A percentile compares a stretch with the other conserved stretches of the same genome.
These are phyloP conservation scores for Blastocrithidia nonstop DNA, from an alignment of 208 protist species.

Conservation along the genomic window DNA sequence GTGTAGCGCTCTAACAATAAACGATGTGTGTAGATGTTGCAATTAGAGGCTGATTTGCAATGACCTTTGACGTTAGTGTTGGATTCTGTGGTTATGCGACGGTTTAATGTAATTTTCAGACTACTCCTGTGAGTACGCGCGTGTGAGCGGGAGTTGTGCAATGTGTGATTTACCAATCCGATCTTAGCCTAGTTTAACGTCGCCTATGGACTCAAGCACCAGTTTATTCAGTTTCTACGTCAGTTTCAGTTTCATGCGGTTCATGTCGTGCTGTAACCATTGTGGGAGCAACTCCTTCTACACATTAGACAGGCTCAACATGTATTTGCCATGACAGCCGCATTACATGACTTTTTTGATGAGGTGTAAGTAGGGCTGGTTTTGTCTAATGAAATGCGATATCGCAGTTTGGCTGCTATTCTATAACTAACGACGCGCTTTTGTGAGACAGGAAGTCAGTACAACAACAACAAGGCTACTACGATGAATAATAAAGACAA, in stretches of 20 bases:
- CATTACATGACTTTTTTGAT: constrained; percentile 63
- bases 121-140: constrained; percentile 68
- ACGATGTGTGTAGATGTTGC: constrained; percentile 54
- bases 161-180: constrained; percentile 34
- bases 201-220: constrained; percentile 70
- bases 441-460: constrained; percentile 45
- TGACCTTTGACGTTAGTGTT: constrained; percentile 77
- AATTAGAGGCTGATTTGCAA: constrained; percentile 68
- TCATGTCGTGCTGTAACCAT: constrained; percentile 77
- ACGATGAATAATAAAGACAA: neutral
- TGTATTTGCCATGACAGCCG: constrained; percentile 49
- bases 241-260: constrained; percentile 82
- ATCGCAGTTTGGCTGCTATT: constrained; percentile 51
- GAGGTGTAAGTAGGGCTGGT: constrained; percentile 48
- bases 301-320: constrained; percentile 46
- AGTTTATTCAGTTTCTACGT: constrained; percentile 71
- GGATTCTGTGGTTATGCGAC: constrained; percentile 24
- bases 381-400: constrained; percentile 50
- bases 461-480: constrained; percentile 1
- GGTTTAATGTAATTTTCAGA: constrained; percentile 70
- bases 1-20: constrained; percentile 1
- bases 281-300: constrained; percentile 54
- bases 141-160: constrained; percentile 53
- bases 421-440: constrained; percentile 58
- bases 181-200: constrained; percentile 23